Evolutionary conservation across 306 rosid species (phyloP).

Genomic region (Luffa aegyptiaca): DNA sequence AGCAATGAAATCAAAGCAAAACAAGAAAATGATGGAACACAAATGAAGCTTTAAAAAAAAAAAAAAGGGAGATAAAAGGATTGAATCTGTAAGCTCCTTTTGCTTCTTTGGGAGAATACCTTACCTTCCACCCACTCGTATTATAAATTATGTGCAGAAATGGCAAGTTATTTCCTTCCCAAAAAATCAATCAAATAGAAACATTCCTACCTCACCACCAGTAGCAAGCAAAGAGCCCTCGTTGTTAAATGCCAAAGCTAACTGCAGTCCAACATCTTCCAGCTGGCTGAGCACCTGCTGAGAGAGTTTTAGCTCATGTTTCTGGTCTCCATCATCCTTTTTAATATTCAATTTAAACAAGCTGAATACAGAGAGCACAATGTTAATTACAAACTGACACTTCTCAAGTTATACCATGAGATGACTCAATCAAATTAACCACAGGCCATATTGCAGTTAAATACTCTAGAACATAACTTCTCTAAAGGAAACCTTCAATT

Average conservation of each 20-base stretch:
- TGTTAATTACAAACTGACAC: background rate
- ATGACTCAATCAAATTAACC: background rate
- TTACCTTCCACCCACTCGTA: background rate
- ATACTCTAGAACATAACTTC: background rate
- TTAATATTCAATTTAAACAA: constrained; percentile 54
- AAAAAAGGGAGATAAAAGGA: background rate
- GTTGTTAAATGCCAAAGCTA: constrained; percentile 59
- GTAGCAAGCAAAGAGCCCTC: constrained; percentile 73
- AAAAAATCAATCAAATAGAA: constrained; percentile 13
- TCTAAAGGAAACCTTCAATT: background rate
- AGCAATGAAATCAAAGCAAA: background rate
- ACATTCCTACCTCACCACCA: constrained; percentile 69
- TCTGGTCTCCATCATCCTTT: constrained; percentile 23
- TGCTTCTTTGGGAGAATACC: background rate
- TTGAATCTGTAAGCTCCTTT: background rate
- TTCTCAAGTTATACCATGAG: background rate
- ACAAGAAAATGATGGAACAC: background rate
- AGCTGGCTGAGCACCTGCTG: constrained; percentile 37
- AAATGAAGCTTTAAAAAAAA: background rate
- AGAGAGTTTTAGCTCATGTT: constrained; percentile 38
- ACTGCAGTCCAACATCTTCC: constrained; percentile 65
- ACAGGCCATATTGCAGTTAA: background rate
- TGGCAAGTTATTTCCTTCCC: background rate
- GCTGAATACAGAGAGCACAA: constrained; percentile 26
- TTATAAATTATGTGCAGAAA: background rate